phyloP scores from a whole-genome alignment of 768 basidiomycete species.

The Leccinum longicurvipes region DNA sequence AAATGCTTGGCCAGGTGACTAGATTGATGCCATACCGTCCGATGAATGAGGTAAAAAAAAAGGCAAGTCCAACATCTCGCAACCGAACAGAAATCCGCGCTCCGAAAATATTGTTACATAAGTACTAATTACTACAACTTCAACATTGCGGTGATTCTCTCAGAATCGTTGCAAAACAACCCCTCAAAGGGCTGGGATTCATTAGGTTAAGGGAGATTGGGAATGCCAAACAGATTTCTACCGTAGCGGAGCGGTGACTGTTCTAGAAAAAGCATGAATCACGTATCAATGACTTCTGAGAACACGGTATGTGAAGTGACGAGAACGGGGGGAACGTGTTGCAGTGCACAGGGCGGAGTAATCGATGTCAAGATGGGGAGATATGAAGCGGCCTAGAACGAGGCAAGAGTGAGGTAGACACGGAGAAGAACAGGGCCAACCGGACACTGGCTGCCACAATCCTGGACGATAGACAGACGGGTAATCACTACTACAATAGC shows the following conservation, averaged over 20 bases:
- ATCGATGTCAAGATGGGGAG: slow-evolving; percentile 7
- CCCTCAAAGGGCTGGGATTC: too few relatives aligned
- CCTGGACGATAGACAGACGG: not conserved
- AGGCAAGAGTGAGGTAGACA: slow-evolving; percentile 15
- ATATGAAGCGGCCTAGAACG: slow-evolving; percentile 11
- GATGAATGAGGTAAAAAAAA: slow-evolving; percentile 11
- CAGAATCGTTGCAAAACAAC: too few relatives aligned
- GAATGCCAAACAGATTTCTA: not conserved
- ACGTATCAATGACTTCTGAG: not conserved
- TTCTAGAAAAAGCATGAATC: not conserved
- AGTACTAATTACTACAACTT: too few relatives aligned
- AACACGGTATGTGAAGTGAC: not conserved
- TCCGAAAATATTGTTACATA: not conserved
- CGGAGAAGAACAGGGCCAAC: slow-evolving; percentile 3
- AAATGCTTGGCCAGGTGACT: not conserved
- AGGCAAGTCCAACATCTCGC: not conserved
- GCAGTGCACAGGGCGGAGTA: not conserved
- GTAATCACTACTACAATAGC: not conserved
- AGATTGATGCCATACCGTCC: not conserved
- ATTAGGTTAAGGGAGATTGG: too few relatives aligned
- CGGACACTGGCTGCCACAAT: not conserved
- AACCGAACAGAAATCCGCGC: not conserved
- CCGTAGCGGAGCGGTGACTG: not conserved
- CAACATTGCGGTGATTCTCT: not conserved
- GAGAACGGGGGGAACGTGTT: slow-evolving; percentile 12